Base-by-base conservation (phyloP, 2,329 filamentous ascomycete species). In the Fusarium sp. region DNA sequence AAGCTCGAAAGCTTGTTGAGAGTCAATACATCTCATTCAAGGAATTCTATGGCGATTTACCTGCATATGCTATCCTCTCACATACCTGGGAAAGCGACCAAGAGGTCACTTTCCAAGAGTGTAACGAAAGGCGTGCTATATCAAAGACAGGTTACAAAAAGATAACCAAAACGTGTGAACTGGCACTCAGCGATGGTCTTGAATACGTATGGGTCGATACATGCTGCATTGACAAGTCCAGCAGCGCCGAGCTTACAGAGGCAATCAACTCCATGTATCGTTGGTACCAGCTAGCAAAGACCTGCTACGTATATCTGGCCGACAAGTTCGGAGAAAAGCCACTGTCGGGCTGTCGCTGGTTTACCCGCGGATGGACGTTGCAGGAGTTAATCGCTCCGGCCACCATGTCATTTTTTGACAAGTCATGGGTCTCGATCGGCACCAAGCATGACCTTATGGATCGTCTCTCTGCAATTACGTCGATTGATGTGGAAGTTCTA, bases 351-450 rank as follows among this genome's bases (percentile, higher is more conserved):
- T 62, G 58, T 5, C 40, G 58, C 3, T 62, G 58, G 58, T 62
- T 62, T 3, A 61, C 45, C 0, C 40, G 58, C 2, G 58, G 58
- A 3, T 62, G 58, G 58, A 62, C 58, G 16, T 6, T 62, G 6
- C 58, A 62, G 8, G 58, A 62, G 13, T 11, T 62, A 13, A 61
- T 62, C 6, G 58, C 56, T 6, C 47, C 47, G 0, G 12, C 2
- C 4, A 28, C 47, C 2, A 12, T 50, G 13, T 8, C n/a, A 18
- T 50, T 38, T 11, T 50, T 15, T 23, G 16, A 38, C 5, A 16
- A 38, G 3, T 4, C 33, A 3, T 50, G 47, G 47, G 23, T 16
- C 3, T 38, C 8, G 6, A 50, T 50, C 6, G 47, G 47, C 12
- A 28, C 47, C 4, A 50, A 50, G 1, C 1, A n/a, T 2, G 38